Conservation (phyloP, 2,329 filamentous ascomycete genomes). For the Monilinia laxa region DNA sequence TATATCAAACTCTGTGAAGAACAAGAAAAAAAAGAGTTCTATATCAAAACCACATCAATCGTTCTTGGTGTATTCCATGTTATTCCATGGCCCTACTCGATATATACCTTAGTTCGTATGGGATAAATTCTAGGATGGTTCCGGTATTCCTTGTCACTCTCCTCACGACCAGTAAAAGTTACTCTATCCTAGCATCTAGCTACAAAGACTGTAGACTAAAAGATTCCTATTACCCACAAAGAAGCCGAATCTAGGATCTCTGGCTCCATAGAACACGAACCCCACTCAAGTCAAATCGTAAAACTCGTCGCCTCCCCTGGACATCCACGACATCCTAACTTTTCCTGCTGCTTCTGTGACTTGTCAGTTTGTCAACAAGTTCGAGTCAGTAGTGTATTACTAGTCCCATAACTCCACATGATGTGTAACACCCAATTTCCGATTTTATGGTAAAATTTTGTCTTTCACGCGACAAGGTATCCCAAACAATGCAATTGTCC, state of each 20-base stretch:
- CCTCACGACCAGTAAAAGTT: slow-evolving; percentile 1
- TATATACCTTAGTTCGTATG: background rate
- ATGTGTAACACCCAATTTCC: background rate
- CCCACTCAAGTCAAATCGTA: background rate
- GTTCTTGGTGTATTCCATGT: slow-evolving; percentile 12
- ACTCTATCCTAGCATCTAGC: slow-evolving; percentile 1
- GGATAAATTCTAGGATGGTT: background rate
- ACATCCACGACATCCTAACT: background rate
- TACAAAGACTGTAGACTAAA: background rate
- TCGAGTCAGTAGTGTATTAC: background rate
- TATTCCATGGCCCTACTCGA: background rate
- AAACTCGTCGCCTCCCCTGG: background rate
- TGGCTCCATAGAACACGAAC: slow-evolving; percentile 15
- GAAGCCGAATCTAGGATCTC: slow-evolving; percentile 14
- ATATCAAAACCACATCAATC: background rate
- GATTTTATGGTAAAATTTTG: background rate
- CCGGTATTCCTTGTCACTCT: background rate
- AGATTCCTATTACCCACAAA: slow-evolving; percentile 14
- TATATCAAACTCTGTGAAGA: background rate
- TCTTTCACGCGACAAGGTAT: slow-evolving; percentile 4
- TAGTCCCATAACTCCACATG: background rate
- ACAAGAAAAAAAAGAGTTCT: no score
- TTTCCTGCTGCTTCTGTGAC: slow-evolving; percentile 1
- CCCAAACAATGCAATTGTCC: background rate
- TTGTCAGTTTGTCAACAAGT: background rate